Conservation (phyloP, 2,329 filamentous ascomycete species). For the Cryphonectria radicalis region DNA sequence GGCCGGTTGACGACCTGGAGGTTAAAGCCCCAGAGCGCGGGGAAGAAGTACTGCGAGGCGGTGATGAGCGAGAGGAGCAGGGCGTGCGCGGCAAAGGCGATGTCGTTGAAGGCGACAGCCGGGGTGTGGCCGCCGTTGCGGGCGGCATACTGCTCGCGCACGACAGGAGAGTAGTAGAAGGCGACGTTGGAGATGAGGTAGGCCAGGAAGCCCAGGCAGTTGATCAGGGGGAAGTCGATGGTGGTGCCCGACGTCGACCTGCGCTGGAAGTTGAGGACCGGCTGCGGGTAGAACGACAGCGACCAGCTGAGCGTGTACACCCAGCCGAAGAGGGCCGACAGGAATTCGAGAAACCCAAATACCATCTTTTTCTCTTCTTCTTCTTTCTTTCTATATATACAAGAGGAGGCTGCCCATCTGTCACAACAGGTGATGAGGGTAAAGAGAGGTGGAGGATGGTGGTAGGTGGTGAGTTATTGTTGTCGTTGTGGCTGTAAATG, state of each 20-base stretch:
- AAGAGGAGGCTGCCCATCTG: slow-evolving; percentile 1
- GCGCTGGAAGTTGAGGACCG: slow-evolving; percentile 76
- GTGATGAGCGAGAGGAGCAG: slow-evolving; percentile 71
- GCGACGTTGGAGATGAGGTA: slow-evolving; percentile 76
- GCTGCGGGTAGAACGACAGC: slow-evolving; percentile 90
- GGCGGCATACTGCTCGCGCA: slow-evolving; percentile 81
- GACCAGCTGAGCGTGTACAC: slow-evolving; percentile 80
- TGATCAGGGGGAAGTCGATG: slow-evolving; percentile 84
- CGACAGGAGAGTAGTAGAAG: slow-evolving; percentile 78
- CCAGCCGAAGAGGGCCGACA: slow-evolving; percentile 72
- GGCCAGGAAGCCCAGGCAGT: slow-evolving; percentile 70
- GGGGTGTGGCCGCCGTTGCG: slow-evolving; percentile 77
- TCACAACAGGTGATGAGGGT: not conserved
- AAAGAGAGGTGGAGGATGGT: no score
- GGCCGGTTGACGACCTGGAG: slow-evolving; percentile 57
- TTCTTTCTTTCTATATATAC: not conserved
- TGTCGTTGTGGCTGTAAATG: not conserved
- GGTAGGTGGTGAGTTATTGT: not conserved
- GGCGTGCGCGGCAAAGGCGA: slow-evolving; percentile 85
- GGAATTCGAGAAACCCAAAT: slow-evolving; percentile 47
- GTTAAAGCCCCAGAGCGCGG: slow-evolving; percentile 76
- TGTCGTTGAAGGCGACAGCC: slow-evolving; percentile 87
- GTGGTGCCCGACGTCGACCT: slow-evolving; percentile 81
- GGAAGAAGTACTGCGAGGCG: slow-evolving; percentile 77
- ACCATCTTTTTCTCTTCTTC: slow-evolving; percentile 23